Evolutionary conservation across 495 filamentous ascomycete species (phyloP).

Genomic region (Daldinia vernicosa): DNA sequence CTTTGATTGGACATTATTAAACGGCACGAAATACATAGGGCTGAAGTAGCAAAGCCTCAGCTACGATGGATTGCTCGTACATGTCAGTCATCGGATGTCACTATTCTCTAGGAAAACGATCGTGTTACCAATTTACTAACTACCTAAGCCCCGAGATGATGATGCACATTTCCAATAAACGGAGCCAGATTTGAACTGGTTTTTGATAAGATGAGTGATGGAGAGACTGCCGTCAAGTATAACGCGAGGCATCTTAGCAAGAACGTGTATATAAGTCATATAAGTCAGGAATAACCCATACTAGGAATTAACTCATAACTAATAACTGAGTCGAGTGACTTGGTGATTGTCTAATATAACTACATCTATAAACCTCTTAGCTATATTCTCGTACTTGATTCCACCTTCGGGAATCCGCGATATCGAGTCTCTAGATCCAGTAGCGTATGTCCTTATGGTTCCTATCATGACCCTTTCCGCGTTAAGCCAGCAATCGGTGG

Average conservation of each 20-base stretch:
- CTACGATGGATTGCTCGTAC: neutral
- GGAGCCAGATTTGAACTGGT: neutral
- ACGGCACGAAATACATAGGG: slow-evolving; percentile 1
- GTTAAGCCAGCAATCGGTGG: neutral
- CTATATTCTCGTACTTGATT: neutral
- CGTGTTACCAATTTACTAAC: too few relatives aligned
- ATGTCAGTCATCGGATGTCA: neutral
- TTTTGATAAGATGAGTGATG: neutral
- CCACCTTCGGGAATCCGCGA: neutral
- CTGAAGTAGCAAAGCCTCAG: neutral
- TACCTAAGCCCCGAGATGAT: neutral
- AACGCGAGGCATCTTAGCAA: neutral
- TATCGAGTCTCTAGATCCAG: neutral
- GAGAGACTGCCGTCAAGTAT: neutral
- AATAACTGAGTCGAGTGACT: too few relatives aligned
- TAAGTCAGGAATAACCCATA: neutral
- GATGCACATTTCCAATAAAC: neutral
- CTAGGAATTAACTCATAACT: too few relatives aligned
- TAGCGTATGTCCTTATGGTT: neutral
- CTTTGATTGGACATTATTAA: slow-evolving; percentile 9
- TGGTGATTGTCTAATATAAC: too few relatives aligned
- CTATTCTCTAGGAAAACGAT: neutral
- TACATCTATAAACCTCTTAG: neutral
- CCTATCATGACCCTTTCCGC: neutral
- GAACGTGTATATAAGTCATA: neutral